phyloP scores from a whole-genome alignment of 441 rosid species.

The Euphorbia celastroides region DNA sequence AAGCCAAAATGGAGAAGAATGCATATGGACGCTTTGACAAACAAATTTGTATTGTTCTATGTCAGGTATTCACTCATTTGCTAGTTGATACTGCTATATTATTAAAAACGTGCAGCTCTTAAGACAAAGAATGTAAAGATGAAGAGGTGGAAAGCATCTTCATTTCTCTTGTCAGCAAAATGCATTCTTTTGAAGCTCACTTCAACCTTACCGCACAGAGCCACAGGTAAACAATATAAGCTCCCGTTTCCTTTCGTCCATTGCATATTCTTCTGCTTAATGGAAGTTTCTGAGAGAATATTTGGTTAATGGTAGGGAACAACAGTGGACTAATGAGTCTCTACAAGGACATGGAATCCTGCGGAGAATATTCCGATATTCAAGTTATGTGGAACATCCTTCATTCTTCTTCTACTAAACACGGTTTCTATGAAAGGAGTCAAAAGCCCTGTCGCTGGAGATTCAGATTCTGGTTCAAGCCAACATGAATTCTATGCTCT shows the following conservation, averaged over 20 bases:
- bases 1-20: neutral
- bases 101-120: constrained; percentile 1
- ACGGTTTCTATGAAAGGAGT: constrained; percentile 12
- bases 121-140: constrained; percentile 22
- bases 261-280: neutral
- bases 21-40: constrained; percentile 6
- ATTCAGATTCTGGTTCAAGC: constrained; percentile 38
- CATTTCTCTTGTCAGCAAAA: constrained; percentile 28
- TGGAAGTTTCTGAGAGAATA: neutral
- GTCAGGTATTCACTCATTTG: constrained; percentile 28
- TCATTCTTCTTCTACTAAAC: constrained; percentile 35
- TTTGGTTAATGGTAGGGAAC: constrained; percentile 25
- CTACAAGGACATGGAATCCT: constrained; percentile 57
- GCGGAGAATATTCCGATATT: constrained; percentile 47
- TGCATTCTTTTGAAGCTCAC: constrained; percentile 30
- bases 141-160: constrained; percentile 31
- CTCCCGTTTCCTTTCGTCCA: neutral
- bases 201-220: constrained; percentile 27
- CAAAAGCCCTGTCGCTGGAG: constrained; percentile 24
- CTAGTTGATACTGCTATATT: constrained; percentile 20
- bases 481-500: constrained; percentile 18
- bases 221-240: constrained; percentile 29
- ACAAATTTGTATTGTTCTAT: constrained; percentile 22
- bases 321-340: constrained; percentile 34
- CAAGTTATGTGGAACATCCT: constrained; percentile 62